Evolutionary conservation across 2,329 filamentous ascomycete genomes (phyloP), one percentile per base, ranked within the genome.

Genomic region (Lachnellula hyalina): DNA sequence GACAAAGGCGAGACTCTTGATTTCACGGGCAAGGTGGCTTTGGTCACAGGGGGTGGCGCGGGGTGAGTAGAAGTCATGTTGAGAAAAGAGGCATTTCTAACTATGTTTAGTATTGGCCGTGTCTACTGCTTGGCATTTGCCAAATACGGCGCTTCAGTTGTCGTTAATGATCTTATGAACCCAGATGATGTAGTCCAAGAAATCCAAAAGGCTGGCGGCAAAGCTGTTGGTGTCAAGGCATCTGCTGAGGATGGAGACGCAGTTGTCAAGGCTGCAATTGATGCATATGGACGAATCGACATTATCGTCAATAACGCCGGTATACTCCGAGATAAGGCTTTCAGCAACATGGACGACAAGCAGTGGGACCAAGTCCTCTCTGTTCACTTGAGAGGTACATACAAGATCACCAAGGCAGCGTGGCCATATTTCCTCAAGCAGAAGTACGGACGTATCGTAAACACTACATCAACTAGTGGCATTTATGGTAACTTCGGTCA

Each of bases 401-500:
- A 96, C 79, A 96, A 96, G 78, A 84, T 93, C 62, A 93, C 90
- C 70, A 96, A 96, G 82, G 94, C 94, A 58, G 94, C 94, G 19
- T 99, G 93, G 91, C 94, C 94, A 49, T 89, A 95, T 74, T 89
- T 99, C 80, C 80, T 97, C 51, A 96, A 96, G 82, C 94, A 99
- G 74, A 97, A 96, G 80, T 99, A 96, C 68, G 94, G 94, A 63
- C 90, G 94, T 67, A 85, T 99, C 58, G 80, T 99, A 69, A 99
- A 99, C 81, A 99, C 94, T 47, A 94, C 94, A 41, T 96, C 90
- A 36, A 97, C 94, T 48, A 95, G 89, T 66, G 94, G 94, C 74
- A 96, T 99, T 73, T 99, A 99, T 72, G 94, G 94, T 65, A 99
- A 96, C 82, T 99, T 99, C 71, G 94, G 94, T 60, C 94, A 99